Conservation (phyloP, 441 rosid species). For the Kokia cookei region DNA sequence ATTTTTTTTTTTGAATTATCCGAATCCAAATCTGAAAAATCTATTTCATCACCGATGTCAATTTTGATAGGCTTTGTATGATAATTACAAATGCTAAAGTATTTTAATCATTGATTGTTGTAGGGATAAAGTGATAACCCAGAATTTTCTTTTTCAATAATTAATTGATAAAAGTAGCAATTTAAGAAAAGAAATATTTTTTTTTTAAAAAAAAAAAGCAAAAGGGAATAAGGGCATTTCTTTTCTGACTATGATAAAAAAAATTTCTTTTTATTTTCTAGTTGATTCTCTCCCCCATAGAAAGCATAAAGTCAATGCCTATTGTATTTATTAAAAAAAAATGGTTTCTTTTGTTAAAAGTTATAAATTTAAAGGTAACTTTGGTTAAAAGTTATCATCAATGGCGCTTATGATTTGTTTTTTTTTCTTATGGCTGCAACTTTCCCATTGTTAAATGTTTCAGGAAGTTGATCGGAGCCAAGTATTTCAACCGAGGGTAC, state of each 20-base stretch:
- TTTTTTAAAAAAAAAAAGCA: neutral
- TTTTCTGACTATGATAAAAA: neutral
- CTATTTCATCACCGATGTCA: neutral
- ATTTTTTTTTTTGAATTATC: too few species aligned
- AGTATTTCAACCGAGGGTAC: conserved; percentile 50
- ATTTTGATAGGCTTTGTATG: neutral
- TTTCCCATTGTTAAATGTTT: neutral
- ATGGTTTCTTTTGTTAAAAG: conserved; percentile 1
- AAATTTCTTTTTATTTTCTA: neutral
- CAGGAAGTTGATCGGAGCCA: conserved; percentile 64
- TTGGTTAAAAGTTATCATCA: neutral
- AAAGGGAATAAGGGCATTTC: neutral
- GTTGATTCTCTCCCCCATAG: neutral
- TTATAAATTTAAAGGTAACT: neutral
- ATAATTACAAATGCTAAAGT: neutral
- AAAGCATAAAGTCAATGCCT: neutral
- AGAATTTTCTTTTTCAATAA: conserved; percentile 5
- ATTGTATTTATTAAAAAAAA: neutral
- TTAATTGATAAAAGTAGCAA: neutral
- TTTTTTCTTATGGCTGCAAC: neutral
- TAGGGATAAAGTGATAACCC: conserved; percentile 5
- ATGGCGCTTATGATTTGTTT: too few species aligned
- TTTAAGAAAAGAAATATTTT: neutral
- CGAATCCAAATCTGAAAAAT: neutral
- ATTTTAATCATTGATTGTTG: conserved; percentile 1